Evolutionary conservation across 108 stramenopile species (phyloP).

Genomic region (Discostella pseudostelligera): DNA sequence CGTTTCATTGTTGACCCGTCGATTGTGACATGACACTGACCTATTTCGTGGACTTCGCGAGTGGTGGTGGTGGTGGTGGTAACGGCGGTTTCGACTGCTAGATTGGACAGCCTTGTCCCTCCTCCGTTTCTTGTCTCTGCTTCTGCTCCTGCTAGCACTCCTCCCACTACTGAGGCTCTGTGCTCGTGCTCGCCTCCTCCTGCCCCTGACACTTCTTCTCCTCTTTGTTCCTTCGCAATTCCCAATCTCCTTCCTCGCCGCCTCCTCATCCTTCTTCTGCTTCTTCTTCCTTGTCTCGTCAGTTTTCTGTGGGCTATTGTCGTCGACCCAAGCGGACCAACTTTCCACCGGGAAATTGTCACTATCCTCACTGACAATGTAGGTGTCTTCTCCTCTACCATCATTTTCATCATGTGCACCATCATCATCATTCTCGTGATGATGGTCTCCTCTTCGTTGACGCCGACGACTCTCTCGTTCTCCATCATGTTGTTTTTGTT

Average conservation of each 20-base stretch:
- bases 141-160: not conserved
- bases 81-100: too few relatives aligned
- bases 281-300: too few relatives aligned
- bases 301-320: too few relatives aligned
- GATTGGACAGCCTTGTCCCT: not conserved
- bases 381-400: not conserved
- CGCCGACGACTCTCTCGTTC: not conserved
- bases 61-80: too few relatives aligned
- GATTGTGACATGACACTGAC: too few relatives aligned
- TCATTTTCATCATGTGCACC: conserved; percentile 1
- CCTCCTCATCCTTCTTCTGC: not conserved
- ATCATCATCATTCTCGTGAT: not conserved
- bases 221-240: not conserved
- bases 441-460: too few relatives aligned
- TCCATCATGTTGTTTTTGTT: not conserved
- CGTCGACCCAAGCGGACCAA: too few relatives aligned
- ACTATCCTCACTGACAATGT: conserved; percentile 12
- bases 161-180: not conserved
- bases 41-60: too few relatives aligned
- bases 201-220: not conserved
- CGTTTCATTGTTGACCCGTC: too few relatives aligned
- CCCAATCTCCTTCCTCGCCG: not conserved
- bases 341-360: not conserved
- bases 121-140: not conserved
- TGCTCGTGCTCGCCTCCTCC: too few relatives aligned